Conservation (phyloP, 2,329 filamentous ascomycete species). For the Neobulgaria alba region DNA sequence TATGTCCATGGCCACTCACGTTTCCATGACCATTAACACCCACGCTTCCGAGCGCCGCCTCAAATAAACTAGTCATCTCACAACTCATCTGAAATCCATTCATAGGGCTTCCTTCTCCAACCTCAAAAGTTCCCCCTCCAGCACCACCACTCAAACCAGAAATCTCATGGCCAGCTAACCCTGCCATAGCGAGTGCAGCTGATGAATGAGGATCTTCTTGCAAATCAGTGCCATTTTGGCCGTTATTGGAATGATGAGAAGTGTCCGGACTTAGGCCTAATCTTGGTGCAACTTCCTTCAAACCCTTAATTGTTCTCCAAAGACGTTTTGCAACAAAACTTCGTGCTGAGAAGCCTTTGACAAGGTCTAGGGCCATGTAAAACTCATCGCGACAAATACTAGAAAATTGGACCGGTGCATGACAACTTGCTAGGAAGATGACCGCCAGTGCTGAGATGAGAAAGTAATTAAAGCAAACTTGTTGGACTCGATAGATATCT, state of each 20-base stretch:
- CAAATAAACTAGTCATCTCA: constrained; percentile 30
- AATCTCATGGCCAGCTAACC: constrained; percentile 36
- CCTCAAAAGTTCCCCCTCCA: constrained; percentile 4
- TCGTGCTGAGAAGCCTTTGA: constrained; percentile 63
- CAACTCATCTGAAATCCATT: constrained; percentile 30
- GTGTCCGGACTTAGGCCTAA: constrained; percentile 39
- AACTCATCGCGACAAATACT: constrained; percentile 64
- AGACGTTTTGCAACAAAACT: constrained; percentile 65
- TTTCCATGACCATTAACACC: constrained; percentile 16
- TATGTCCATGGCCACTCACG: constrained; percentile 8
- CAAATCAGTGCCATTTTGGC: background rate
- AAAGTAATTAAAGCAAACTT: constrained; percentile 76
- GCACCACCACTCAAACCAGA: constrained; percentile 12
- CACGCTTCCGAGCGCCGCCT: constrained; percentile 26
- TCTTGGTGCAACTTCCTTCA: constrained; percentile 64
- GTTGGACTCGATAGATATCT: constrained; percentile 61
- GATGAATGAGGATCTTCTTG: constrained; percentile 41
- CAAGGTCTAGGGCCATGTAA: constrained; percentile 66
- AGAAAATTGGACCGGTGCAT: constrained; percentile 65
- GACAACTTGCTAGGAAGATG: constrained; percentile 67
- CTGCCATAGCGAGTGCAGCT: constrained; percentile 47
- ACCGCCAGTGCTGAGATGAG: constrained; percentile 66
- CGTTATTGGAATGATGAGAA: background rate
- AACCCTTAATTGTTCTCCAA: constrained; percentile 57
- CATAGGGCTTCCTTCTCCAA: constrained; percentile 18